Base-by-base conservation (phyloP, 1,139 yeast genomes). In the Kazachstania sp. region DNA sequence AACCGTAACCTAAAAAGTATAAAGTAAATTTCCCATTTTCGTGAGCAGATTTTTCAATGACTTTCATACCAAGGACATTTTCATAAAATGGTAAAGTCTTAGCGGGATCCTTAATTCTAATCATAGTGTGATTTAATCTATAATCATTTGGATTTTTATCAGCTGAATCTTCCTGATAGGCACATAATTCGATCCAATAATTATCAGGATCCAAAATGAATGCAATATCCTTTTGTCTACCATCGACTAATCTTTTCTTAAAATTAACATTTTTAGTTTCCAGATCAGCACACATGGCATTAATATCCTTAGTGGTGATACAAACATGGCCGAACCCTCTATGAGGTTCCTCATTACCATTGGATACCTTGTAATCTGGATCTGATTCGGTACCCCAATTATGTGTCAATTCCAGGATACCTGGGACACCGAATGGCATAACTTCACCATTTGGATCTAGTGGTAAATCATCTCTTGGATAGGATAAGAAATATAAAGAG, bases 311-410 rank as follows among this genome's bases (percentile, higher is more conserved):
- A 16, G 90, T 96, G 1, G 95, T 74, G 56, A 90, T 70, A 68
- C 96, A 86, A 51, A 88, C 80, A 68, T 92, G 98, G 19, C 98
- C 98, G 63, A 88, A 92, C 0, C 98, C 98, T 56, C 92, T 78
- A 66, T 79, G 72, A 40, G 95, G 92, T 45, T 81, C 83, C 13
- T 75, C 79, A 64, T 92, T 92, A 51, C 98, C 98, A 59, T 83
- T 84, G 69, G 79, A 84, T 47, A 83, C 67, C 52, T 70, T 73
- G 66, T 73, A 86, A 9, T 67, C 61, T 6, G 75, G 71, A 55
- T 83, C 87, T 44, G 67, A 66, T 60, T 84, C 95, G 28, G 79
- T 71, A 7, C 94, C 95, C 66, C 83, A 81, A 63, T 83, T 79
- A 67, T 87, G 94, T 51, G 90, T 81, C 60, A 92, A 75, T 66